Base-by-base conservation (phyloP, 768 basidiomycete species). In the Naematelia encephala region DNA sequence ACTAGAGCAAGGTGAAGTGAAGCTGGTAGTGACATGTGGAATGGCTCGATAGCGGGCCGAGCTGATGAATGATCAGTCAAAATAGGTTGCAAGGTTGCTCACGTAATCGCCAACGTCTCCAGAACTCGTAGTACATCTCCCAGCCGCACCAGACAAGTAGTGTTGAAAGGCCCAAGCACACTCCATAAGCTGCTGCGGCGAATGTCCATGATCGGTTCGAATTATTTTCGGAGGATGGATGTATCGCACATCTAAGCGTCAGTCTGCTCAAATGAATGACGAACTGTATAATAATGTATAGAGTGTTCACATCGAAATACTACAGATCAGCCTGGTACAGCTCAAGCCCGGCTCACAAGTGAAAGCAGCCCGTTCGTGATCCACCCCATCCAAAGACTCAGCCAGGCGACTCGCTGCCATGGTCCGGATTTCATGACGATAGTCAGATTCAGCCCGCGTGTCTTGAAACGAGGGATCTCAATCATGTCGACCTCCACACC, bases 271-370 rank as follows among this genome's bases (percentile, higher is more conserved):
- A 52, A 19, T 22, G 54, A 34, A 56, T 44, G 13, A 86, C 90
- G 80, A 71, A 91, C 90, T 90, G 85, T 43, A 91, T 73, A 67
- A 92, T 75, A 66, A 91, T 85, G 79, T 85, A 93, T 64, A 87
- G 85, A 66, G 86, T 85, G 75, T 92, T 91, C 76, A 91, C 90
- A 72, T 94, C 91, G 74, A 93, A 86, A 72, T 87, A 92, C 72
- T 73, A 4, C 22, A n/a, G n/a, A 28, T 56, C 28, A 57, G 55
- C 25, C 54, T 4, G 13, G 26, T 44, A 42, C 30, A 19, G 0
- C 26, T 50, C n/a, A 23, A 21, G 28, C 26, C 45, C 12, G 56
- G 22, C 69, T 65, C 25, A 73, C 72, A 42, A 73, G 16, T 10
- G 64, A 58, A 5, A 64, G 23, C 42, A 73, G 48, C 1, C 59